A percentile compares a stretch with the other conserved stretches of the same genome.
phyloP scores from a whole-genome alignment of 2,329 filamentous ascomycete species.

The Diaporthe vaccinii region DNA sequence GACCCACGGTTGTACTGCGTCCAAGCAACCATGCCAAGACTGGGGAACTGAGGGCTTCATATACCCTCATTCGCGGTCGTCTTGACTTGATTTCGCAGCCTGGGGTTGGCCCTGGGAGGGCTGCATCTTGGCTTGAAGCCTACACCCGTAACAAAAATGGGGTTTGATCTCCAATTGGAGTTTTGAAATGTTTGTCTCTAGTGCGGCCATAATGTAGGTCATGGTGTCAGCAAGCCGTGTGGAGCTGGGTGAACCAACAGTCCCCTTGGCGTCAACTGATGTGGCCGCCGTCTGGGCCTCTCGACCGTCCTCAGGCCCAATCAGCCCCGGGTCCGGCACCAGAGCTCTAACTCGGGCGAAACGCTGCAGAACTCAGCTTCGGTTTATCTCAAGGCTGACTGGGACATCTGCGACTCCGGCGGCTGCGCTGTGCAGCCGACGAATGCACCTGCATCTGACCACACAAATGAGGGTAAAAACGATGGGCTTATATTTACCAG shows the following conservation, averaged over 20 bases:
- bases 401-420: not conserved
- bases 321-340: slow-evolving; percentile 3
- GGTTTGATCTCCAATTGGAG: slow-evolving; percentile 22
- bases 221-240: not conserved
- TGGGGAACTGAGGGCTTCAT: not conserved
- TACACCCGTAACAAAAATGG: not conserved
- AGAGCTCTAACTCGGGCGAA: slow-evolving; percentile 22
- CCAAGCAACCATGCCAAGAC: not conserved
- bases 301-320: slow-evolving; percentile 2
- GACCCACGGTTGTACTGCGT: not conserved
- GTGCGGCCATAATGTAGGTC: not conserved
- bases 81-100: not conserved
- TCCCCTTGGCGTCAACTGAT: not conserved
- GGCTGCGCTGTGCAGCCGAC: not conserved
- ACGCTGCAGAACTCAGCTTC: not conserved
- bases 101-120: not conserved
- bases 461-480: not conserved
- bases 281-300: slow-evolving; percentile 10
- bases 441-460: not conserved
- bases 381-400: not conserved
- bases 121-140: not conserved
- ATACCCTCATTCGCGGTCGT: not conserved
- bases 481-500: not conserved
- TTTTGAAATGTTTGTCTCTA: not conserved
- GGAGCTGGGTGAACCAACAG: not conserved